phyloP scores from a whole-genome alignment of 2,329 filamentous ascomycete genomes.

The Whalleya microplaca region DNA sequence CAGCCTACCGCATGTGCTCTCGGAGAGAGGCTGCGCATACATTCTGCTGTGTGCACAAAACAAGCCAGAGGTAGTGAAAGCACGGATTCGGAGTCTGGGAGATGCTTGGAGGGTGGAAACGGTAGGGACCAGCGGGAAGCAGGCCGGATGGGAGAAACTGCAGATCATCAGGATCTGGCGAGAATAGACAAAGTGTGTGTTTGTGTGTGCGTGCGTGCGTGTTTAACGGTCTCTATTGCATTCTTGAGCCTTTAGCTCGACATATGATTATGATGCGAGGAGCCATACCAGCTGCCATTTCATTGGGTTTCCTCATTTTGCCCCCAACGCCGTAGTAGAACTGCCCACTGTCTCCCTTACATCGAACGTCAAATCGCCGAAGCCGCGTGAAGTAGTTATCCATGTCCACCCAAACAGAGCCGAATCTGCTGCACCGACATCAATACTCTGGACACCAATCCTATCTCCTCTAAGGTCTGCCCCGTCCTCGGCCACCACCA shows the following conservation, averaged over 20 bases:
- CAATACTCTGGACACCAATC: neutral
- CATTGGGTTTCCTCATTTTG: conserved; percentile 24
- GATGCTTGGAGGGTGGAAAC: conserved; percentile 72
- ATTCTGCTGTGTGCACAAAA: conserved; percentile 91
- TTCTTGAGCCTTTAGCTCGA: conserved; percentile 25
- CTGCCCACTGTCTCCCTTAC: conserved; percentile 21
- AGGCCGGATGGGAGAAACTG: conserved; percentile 93
- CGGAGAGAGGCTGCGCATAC: conserved; percentile 77
- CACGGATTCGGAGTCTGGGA: conserved; percentile 58
- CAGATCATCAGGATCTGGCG: conserved; percentile 84
- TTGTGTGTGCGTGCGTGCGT: conserved; percentile 6
- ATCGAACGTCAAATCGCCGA: conserved; percentile 13
- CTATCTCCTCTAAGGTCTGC: conserved; percentile 38
- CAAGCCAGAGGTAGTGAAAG: conserved; percentile 74
- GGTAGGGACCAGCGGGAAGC: conserved; percentile 81
- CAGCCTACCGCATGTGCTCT: conserved; percentile 67
- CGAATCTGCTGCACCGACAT: neutral
- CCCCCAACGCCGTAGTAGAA: conserved; percentile 36
- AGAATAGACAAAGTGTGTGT: conserved; percentile 13
- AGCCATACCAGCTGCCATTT: conserved; percentile 32
- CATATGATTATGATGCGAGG: conserved; percentile 21
- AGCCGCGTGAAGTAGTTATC: conserved; percentile 4
- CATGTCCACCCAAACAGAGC: neutral
- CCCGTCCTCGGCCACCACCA: conserved; percentile 58
- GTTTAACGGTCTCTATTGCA: conserved; percentile 18